phyloP scores from a whole-genome alignment of 768 basidiomycete species.

The Pisolithus marmoratus region DNA sequence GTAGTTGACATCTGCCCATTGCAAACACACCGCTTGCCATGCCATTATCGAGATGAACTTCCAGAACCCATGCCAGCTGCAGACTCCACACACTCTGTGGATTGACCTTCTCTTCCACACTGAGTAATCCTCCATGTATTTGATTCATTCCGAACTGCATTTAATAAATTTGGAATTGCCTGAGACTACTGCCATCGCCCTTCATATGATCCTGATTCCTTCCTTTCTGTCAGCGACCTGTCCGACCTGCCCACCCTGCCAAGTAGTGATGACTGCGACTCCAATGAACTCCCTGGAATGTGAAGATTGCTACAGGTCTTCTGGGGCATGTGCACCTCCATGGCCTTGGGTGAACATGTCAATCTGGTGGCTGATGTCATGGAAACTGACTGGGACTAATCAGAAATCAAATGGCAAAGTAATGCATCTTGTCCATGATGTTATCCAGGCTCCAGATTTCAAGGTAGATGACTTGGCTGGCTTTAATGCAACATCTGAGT shows the following conservation, averaged over 20 bases:
- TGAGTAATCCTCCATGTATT: slow-evolving; percentile 9
- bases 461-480: neutral
- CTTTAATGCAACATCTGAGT: neutral
- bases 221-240: no score
- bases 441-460: neutral
- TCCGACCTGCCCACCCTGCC: no score
- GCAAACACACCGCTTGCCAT: no score
- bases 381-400: slow-evolving; percentile 4
- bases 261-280: no score
- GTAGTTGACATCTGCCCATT: no score
- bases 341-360: slow-evolving; percentile 14
- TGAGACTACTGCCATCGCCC: slow-evolving; percentile 10
- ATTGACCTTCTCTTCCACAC: neutral
- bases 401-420: slow-evolving; percentile 3
- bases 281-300: no score
- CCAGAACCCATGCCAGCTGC: no score
- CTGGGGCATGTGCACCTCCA: neutral
- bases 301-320: no score
- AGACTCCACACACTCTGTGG: no score
- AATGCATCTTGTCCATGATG: neutral
- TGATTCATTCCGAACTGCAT: slow-evolving; percentile 9
- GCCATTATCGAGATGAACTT: no score
- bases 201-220: slow-evolving; percentile 2
- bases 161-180: slow-evolving; percentile 12
- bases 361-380: slow-evolving; percentile 7